These are phyloP conservation scores for Mycoemilia scoparia DNA, from an alignment of 192 early-diverging fungal species.

Conservation along the genomic window DNA sequence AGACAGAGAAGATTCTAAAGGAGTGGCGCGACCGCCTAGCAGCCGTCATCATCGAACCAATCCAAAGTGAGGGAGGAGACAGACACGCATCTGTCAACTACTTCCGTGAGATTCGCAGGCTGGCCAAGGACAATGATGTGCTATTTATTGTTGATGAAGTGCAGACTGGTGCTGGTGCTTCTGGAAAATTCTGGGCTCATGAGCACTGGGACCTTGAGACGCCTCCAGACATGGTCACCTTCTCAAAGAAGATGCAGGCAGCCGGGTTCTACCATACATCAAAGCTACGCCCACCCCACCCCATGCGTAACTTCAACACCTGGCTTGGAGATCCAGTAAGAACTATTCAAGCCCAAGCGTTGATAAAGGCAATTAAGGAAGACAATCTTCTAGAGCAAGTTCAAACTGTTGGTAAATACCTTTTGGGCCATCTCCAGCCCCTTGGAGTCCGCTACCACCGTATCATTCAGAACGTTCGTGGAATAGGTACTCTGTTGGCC, in stretches of 20 bases:
- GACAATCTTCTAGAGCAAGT: conserved; percentile 34
- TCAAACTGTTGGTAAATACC: conserved; percentile 30
- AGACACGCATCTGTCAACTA: conserved; percentile 38
- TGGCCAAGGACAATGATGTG: conserved; percentile 35
- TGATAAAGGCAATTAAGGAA: conserved; percentile 38
- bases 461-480: conserved; percentile 35
- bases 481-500: conserved; percentile 46
- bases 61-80: conserved; percentile 63
- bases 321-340: conserved; percentile 60
- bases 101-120: conserved; percentile 39
- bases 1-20: conserved; percentile 30
- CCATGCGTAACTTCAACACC: conserved; percentile 56
- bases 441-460: conserved; percentile 30
- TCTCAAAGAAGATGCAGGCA: conserved; percentile 62
- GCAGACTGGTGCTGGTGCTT: conserved; percentile 55
- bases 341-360: conserved; percentile 37
- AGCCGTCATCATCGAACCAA: conserved; percentile 47
- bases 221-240: conserved; percentile 58
- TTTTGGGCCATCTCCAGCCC: conserved; percentile 29
- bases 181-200: conserved; percentile 61
- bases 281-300: conserved; percentile 35
- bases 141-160: conserved; percentile 67
- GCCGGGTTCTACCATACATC: conserved; percentile 47
- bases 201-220: conserved; percentile 44
- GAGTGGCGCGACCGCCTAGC: conserved; percentile 32